Percentiles rank a stretch among this genome's conserved stretches.
Conservation (phyloP, 805 yeast genomes). For the Candida vaughaniae region DNA sequence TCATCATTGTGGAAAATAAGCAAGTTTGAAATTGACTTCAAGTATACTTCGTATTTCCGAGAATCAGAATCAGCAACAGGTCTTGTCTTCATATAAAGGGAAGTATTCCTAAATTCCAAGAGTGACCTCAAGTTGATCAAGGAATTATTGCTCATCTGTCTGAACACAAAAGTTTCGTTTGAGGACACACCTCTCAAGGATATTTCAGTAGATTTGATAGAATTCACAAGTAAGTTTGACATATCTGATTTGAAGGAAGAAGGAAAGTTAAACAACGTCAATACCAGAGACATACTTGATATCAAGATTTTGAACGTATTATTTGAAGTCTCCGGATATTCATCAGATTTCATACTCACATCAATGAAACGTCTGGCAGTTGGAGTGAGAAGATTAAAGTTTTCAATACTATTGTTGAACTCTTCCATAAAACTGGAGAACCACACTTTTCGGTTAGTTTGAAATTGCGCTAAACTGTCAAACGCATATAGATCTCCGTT, state of each 20-base stretch:
- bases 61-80: constrained; percentile 33
- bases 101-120: constrained; percentile 38
- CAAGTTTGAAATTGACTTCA: constrained; percentile 34
- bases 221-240: constrained; percentile 45
- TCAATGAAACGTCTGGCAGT: constrained; percentile 29
- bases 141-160: constrained; percentile 61
- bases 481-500: constrained; percentile 9
- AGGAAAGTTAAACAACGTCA: constrained; percentile 39
- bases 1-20: constrained; percentile 30
- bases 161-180: constrained; percentile 44
- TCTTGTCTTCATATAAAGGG: constrained; percentile 30
- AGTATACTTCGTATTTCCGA: constrained; percentile 28
- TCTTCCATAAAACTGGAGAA: constrained; percentile 20
- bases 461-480: constrained; percentile 15
- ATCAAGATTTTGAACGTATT: constrained; percentile 28
- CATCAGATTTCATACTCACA: neutral
- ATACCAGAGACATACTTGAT: constrained; percentile 33
- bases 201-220: constrained; percentile 66
- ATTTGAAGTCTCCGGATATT: constrained; percentile 4
- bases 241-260: constrained; percentile 35
- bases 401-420: constrained; percentile 23
- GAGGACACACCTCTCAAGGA: constrained; percentile 53
- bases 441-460: constrained; percentile 18
- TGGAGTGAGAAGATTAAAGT: constrained; percentile 23
- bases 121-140: constrained; percentile 56